phyloP scores from a whole-genome alignment of 257 asterid species.

The Solanum clarkiae region DNA sequence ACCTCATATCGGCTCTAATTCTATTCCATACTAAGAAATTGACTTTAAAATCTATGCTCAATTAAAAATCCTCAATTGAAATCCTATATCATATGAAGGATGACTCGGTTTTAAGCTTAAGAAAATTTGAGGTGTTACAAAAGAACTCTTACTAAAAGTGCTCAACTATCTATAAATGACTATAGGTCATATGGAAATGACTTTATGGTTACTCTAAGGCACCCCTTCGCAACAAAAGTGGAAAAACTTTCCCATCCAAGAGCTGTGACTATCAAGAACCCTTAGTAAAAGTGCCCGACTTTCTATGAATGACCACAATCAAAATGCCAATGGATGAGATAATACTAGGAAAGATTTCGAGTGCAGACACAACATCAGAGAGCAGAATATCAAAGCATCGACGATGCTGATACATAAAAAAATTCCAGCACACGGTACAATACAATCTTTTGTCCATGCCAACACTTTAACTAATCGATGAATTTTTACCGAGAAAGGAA shows the following conservation, averaged over 20 bases:
- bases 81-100: too few species aligned
- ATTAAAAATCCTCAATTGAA: too few species aligned
- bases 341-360: background rate
- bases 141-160: background rate
- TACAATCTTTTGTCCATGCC: background rate
- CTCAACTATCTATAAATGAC: background rate
- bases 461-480: background rate
- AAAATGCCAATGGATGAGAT: background rate
- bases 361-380: background rate
- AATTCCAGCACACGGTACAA: background rate
- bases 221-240: background rate
- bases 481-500: background rate
- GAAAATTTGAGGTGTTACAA: too few species aligned
- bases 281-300: background rate
- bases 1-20: too few species aligned
- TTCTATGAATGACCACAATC: background rate
- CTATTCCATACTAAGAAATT: too few species aligned
- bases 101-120: too few species aligned
- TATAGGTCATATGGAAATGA: too few species aligned
- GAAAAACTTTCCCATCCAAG: background rate
- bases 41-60: too few species aligned
- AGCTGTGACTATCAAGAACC: background rate
- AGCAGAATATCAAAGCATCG: background rate
- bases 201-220: background rate
- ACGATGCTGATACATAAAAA: background rate